Evolutionary conservation across 2,329 filamentous ascomycete genomes (phyloP).

Genomic region (Aspergillus glaucus): DNA sequence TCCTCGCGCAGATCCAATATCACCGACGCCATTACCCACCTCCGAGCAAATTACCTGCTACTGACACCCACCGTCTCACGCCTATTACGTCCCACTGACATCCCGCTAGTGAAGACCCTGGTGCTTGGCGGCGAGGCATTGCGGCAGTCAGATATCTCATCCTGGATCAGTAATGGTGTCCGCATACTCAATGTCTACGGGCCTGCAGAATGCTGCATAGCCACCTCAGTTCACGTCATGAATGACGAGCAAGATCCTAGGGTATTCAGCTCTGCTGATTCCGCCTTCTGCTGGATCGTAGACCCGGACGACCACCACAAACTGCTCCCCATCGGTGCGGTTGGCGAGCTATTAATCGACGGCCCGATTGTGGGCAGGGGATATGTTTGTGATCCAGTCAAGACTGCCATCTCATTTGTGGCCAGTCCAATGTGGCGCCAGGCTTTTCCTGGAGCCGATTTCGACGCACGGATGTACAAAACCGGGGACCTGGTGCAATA

Average conservation of each 20-base stretch:
- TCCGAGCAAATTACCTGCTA: conserved; percentile 50
- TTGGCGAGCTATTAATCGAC: conserved; percentile 41
- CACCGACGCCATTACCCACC: conserved; percentile 43
- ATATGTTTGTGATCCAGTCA: conserved; percentile 28
- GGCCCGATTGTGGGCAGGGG: conserved; percentile 37
- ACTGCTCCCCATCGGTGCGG: conserved; percentile 32
- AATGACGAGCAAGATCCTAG: neutral
- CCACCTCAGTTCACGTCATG: neutral
- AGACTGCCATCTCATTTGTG: conserved; percentile 18
- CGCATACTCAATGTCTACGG: conserved; percentile 5
- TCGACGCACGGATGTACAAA: conserved; percentile 13
- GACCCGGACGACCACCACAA: conserved; percentile 18
- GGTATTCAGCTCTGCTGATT: conserved; percentile 16
- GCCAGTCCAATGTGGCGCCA: conserved; percentile 15
- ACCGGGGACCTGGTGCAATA: conserved; percentile 28
- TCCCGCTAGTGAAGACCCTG: conserved; percentile 35
- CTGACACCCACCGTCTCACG: conserved; percentile 56
- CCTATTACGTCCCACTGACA: conserved; percentile 37
- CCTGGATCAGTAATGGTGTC: neutral
- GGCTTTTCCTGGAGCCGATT: neutral
- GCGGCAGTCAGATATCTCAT: conserved; percentile 3
- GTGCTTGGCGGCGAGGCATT: conserved; percentile 30
- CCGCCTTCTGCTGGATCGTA: conserved; percentile 25
- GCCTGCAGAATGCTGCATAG: conserved; percentile 4
- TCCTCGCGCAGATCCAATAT: conserved; percentile 46